Evolutionary conservation across 2,329 filamentous ascomycete species (phyloP).

Genomic region (Trichoderma gracile): DNA sequence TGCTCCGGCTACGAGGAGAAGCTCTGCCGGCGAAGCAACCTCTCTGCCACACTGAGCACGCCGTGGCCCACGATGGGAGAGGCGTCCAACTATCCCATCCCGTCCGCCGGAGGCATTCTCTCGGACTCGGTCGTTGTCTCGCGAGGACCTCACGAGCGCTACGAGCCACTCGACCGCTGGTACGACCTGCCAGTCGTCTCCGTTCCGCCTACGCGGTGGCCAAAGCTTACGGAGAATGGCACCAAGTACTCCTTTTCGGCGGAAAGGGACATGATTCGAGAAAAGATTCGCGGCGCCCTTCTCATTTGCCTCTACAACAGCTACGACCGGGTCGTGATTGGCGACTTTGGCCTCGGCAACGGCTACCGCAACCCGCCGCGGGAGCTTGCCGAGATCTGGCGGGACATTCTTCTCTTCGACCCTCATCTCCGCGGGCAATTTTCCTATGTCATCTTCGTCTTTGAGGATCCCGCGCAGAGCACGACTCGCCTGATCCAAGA

Average conservation of each 20-base stretch:
- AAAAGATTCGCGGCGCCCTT: constrained; percentile 71
- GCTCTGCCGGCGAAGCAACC: constrained; percentile 71
- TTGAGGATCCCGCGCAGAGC: constrained; percentile 59
- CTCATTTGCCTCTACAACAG: constrained; percentile 65
- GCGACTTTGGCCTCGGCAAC: constrained; percentile 66
- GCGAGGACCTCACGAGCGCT: constrained; percentile 67
- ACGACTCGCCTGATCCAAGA: constrained; percentile 56
- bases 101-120: constrained; percentile 67
- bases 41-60: constrained; percentile 66
- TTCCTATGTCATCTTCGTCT: constrained; percentile 62
- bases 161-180: constrained; percentile 59
- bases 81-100: constrained; percentile 67
- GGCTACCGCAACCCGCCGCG: constrained; percentile 64
- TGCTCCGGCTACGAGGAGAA: constrained; percentile 59
- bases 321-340: constrained; percentile 60
- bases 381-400: constrained; percentile 66
- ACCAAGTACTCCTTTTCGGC: constrained; percentile 69
- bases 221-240: constrained; percentile 69
- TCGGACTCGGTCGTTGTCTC: constrained; percentile 73
- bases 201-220: constrained; percentile 69
- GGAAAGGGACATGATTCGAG: constrained; percentile 69
- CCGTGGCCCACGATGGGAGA: constrained; percentile 53
- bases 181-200: constrained; percentile 69
- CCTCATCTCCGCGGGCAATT: constrained; percentile 64
- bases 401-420: constrained; percentile 63